Evolutionary conservation across 805 yeast species (phyloP), one percentile per base, ranked within the genome.

Genomic region (Kluyveromyces siamensis): DNA sequence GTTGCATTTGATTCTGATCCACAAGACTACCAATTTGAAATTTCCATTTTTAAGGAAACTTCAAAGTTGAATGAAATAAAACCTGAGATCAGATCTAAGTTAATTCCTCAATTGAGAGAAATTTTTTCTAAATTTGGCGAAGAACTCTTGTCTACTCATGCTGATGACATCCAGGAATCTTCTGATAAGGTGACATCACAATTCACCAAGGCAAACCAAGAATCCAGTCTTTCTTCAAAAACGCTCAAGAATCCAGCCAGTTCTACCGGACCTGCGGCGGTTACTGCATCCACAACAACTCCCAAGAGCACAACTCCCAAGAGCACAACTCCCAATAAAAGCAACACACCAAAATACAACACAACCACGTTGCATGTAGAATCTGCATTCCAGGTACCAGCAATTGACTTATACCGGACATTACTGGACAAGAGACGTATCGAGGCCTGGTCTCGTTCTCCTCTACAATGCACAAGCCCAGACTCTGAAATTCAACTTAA

Each of bases 1-100:
- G 76, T 93, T 51, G 91, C 97, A 7, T 93, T 93, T 67, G 98
- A 93, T 65, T 80, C 95, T 9, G 93, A 84, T 47, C 76, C 70
- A 25, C 90, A 84, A 52, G 97, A 89, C 55, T 84, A 82, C 59
- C 96, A 87, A 65, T 93, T 91, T 63, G 84, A 83, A 46, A 75
- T 89, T 46, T 74, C 84, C 21, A 74, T 89, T 40, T 76, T 76
- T 59, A 72, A 72, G 52, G 77, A 75, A 50, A 72, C 71, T 6
- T 76, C 76, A 51, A 84, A 81, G 52, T 70, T 66, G 52, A 59
- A 72, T 21, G 73, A 64, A 18, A 42, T 79, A 47, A 79, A 78
- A 58, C 67, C 71, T 8, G 59, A 73, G 27, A 70, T 83, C 47
- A 78, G 86, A 51, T 66, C 73, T 2, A 63, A 76, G 43, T 59